A percentile compares a stretch with the other conserved stretches of the same genome.
Evolutionary conservation across 208 protist genomes (phyloP).

Genomic region (Leishmania guyanensis): DNA sequence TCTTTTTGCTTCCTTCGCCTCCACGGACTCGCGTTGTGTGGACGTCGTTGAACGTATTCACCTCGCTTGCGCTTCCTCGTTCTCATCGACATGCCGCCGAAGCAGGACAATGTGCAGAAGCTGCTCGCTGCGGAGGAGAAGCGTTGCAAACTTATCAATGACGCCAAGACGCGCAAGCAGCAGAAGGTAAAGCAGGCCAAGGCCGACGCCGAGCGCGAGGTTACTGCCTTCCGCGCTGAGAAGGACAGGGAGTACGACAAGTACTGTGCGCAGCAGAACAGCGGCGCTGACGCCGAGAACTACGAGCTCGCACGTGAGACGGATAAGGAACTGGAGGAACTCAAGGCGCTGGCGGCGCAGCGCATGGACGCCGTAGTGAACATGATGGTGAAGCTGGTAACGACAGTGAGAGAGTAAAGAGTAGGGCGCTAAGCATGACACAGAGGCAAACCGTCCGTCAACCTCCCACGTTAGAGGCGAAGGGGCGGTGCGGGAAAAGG

Average conservation of each 20-base stretch:
- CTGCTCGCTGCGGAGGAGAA: conserved; percentile 86
- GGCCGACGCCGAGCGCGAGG: conserved; percentile 81
- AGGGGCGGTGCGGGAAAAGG: not conserved
- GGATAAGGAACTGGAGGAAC: conserved; percentile 64
- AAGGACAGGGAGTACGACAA: conserved; percentile 75
- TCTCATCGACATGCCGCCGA: conserved; percentile 49
- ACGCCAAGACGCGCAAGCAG: conserved; percentile 82
- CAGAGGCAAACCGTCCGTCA: not conserved
- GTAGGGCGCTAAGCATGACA: not conserved
- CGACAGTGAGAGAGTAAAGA: conserved; percentile 38
- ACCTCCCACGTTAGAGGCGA: not conserved
- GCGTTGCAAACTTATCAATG: conserved; percentile 78
- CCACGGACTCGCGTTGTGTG: not conserved
- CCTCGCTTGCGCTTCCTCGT: not conserved
- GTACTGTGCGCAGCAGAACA: conserved; percentile 59
- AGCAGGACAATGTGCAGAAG: conserved; percentile 89
- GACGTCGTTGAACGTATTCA: not conserved
- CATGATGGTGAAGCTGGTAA: conserved; percentile 39
- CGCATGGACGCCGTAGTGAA: conserved; percentile 70
- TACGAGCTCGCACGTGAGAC: conserved; percentile 62
- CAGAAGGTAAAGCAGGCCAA: conserved; percentile 87
- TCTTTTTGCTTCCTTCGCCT: too few relatives aligned
- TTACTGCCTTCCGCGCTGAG: conserved; percentile 70
- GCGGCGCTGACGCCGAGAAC: conserved; percentile 61
- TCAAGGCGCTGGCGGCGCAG: conserved; percentile 51